Evolutionary conservation across 1,284 basidiomycete genomes (phyloP).

Genomic region (Cryptococcus sp.): DNA sequence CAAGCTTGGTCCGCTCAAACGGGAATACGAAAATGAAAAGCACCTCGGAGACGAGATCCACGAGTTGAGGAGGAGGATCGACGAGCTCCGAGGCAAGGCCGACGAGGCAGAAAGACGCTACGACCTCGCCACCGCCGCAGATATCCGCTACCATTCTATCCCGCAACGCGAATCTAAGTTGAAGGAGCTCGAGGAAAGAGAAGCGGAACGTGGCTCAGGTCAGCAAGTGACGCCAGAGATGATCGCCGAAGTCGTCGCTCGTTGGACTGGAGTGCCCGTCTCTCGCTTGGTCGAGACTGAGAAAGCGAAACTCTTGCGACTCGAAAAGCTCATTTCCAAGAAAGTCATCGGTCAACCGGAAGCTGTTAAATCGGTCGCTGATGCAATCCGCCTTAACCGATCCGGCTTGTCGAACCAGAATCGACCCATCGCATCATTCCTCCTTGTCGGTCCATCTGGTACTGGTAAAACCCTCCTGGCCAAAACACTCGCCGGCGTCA

Average conservation of each 20-base stretch:
- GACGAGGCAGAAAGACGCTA: conserved; percentile 89
- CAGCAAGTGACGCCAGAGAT: conserved; percentile 56
- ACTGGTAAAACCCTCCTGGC: conserved; percentile 62
- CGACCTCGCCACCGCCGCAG: conserved; percentile 82
- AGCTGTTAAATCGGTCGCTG: conserved; percentile 61
- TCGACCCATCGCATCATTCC: conserved; percentile 60
- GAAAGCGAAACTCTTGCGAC: conserved; percentile 56
- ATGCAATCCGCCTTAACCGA: conserved; percentile 61
- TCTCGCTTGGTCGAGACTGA: conserved; percentile 52
- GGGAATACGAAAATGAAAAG: conserved; percentile 89
- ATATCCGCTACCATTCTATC: conserved; percentile 88
- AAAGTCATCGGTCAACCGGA: conserved; percentile 62
- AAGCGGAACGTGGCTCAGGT: conserved; percentile 54
- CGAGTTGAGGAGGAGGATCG: conserved; percentile 76
- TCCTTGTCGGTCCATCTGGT: conserved; percentile 58
- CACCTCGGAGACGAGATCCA: conserved; percentile 82
- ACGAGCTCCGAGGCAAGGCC: conserved; percentile 88
- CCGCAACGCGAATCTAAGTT: conserved; percentile 85
- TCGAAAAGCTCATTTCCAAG: conserved; percentile 56
- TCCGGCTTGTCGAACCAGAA: conserved; percentile 61
- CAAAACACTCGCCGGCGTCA: conserved; percentile 58
- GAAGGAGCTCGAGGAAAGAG: conserved; percentile 58
- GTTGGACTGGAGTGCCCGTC: conserved; percentile 56
- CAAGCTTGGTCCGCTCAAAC: conserved; percentile 81
- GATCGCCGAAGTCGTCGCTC: conserved; percentile 60